Base-by-base conservation (phyloP, 768 basidiomycete genomes). In the Strobilomyces confusus region DNA sequence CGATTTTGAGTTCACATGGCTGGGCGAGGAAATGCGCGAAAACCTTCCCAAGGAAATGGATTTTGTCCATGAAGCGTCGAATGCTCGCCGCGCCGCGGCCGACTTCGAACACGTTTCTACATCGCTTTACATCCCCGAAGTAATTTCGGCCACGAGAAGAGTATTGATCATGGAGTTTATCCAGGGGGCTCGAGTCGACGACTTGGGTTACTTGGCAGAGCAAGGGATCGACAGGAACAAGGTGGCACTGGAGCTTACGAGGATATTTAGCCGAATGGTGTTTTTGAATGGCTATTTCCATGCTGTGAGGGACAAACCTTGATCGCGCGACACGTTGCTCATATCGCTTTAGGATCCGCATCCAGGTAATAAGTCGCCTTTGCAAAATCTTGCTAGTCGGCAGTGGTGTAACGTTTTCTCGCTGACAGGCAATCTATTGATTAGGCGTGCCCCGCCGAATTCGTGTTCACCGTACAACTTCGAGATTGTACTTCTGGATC, bases 81-180 rank as follows among this genome's bases (percentile, higher is more conserved):
- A 98, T 66, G 87, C 97, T 5, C 77, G 75, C n/a, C 78, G 84
- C 26, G 83, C 88, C 11, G 69, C 63, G 19, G 65, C 76, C 5
- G 89, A 97, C 56, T 99, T 99, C 63, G 70, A 76, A 30, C 66
- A 81, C 54, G 65, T 89, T 49, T 75, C 77, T 32, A 86, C 89
- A 17, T 92, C 95, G 2, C 73, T 98, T 44, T 95, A 98, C 71
- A 86, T 99, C 38, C 97, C 88, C 1, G 72, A 83, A 60, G 86
- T 98, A 2, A 75, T 97, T 33, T 80, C 78, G 52, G 88, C 92
- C 5, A 83, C 84, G 25, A 91, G 88, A 67, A 77, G 95, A 41
- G 87, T 95, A 6, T 75, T 99, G 53, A 80, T 95, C 47, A 98
- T 98, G 95, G 95, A 99, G 65, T 98, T 82, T 63, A 93, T 93